phyloP scores from a whole-genome alignment of 352 stramenopile genomes.

The Phytophthora sansomeana region DNA sequence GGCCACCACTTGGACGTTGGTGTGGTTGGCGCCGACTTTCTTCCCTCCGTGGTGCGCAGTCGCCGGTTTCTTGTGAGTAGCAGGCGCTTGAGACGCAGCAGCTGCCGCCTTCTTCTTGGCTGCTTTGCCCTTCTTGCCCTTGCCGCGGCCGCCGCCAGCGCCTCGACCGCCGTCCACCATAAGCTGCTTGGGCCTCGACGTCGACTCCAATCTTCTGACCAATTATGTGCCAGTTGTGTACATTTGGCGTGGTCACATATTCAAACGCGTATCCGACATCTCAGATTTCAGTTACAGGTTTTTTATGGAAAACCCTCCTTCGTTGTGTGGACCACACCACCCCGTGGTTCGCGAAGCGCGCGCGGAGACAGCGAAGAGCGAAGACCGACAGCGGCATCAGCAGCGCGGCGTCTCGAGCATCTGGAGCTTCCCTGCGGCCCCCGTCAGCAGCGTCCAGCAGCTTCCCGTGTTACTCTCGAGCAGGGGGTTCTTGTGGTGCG shows the following conservation, averaged over 20 bases:
- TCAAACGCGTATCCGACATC: too few relatives aligned
- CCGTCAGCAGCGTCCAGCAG: conserved; percentile 19
- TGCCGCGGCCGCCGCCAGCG: conserved; percentile 30
- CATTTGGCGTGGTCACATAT: too few relatives aligned
- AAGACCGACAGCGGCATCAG: conserved; percentile 40
- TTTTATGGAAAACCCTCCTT: not conserved
- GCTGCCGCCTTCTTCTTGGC: conserved; percentile 29
- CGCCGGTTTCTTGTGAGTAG: conserved; percentile 11
- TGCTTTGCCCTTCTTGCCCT: conserved; percentile 40
- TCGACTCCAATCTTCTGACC: too few relatives aligned
- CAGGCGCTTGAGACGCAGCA: conserved; percentile 1
- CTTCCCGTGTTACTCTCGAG: conserved; percentile 24
- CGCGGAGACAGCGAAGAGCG: conserved; percentile 35
- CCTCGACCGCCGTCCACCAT: conserved; percentile 34
- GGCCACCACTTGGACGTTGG: conserved; percentile 20
- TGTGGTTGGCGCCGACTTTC: conserved; percentile 18
- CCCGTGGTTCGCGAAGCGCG: conserved; percentile 21
- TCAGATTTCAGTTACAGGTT: too few relatives aligned
- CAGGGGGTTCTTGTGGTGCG: conserved; percentile 20
- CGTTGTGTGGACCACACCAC: not conserved
- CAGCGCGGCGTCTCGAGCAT: conserved; percentile 39
- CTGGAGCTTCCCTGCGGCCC: conserved; percentile 24
- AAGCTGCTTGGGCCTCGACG: not conserved
- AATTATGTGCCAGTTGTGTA: too few relatives aligned
- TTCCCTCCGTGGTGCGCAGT: conserved; percentile 19